Evolutionary conservation across 2,329 filamentous ascomycete genomes (phyloP).

Genomic region (Didymella pinodella): DNA sequence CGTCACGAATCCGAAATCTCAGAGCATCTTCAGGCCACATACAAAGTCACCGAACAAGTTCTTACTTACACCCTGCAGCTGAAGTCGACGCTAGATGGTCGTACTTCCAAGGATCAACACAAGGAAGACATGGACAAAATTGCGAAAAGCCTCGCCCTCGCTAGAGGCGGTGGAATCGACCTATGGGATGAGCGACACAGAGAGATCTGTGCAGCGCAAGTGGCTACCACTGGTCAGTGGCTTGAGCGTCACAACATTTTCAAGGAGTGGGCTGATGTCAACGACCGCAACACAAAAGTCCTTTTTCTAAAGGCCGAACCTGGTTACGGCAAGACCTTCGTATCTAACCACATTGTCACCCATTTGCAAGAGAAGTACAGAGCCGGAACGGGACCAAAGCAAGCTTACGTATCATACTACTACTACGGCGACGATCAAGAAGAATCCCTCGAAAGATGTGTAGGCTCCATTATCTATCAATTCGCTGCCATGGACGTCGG

Average conservation of each 20-base stretch:
- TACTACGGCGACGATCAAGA: slow-evolving; percentile 26
- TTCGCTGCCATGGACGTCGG: slow-evolving; percentile 15
- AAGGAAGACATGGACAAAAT: slow-evolving; percentile 17
- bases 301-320: slow-evolving; percentile 1
- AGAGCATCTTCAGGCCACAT: neutral
- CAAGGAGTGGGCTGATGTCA: neutral
- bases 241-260: neutral
- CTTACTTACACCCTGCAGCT: slow-evolving; percentile 15
- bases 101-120: slow-evolving; percentile 17
- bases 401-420: slow-evolving; percentile 24
- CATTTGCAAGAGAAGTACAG: slow-evolving; percentile 4
- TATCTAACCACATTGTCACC: neutral
- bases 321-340: slow-evolving; percentile 6
- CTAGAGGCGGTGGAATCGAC: neutral
- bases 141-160: neutral
- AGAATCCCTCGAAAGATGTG: slow-evolving; percentile 21
- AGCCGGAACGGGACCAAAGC: neutral
- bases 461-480: slow-evolving; percentile 28
- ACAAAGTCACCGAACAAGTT: slow-evolving; percentile 10
- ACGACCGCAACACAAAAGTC: neutral
- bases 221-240: slow-evolving; percentile 5
- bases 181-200: slow-evolving; percentile 5
- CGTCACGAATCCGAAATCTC: neutral
- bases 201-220: neutral
- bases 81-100: slow-evolving; percentile 19